These are phyloP conservation scores for Suillus occidentalis DNA, from an alignment of 768 basidiomycete genomes.

Conservation along the genomic window DNA sequence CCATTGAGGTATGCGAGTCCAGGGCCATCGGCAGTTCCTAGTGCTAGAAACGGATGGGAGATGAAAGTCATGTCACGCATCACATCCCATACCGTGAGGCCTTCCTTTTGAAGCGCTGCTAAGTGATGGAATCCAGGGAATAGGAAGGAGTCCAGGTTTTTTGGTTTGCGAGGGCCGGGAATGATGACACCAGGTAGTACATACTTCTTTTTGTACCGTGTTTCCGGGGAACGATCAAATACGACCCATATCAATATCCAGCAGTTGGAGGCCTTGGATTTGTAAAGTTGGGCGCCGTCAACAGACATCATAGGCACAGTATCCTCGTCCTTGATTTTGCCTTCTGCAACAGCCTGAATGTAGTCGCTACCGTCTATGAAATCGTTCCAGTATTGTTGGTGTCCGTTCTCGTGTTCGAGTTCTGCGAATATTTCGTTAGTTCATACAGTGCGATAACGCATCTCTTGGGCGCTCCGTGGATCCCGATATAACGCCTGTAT, in stretches of 20 bases:
- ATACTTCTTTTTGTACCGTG: no score
- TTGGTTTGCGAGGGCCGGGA: slow-evolving; percentile 35
- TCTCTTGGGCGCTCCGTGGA: no score
- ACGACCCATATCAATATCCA: slow-evolving; percentile 27
- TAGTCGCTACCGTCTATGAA: no score
- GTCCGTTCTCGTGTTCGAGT: no score
- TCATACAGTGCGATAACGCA: no score
- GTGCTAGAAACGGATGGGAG: slow-evolving; percentile 24
- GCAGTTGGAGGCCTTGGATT: slow-evolving; percentile 32
- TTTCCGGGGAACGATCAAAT: no score
- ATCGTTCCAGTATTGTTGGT: no score
- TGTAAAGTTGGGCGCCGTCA: slow-evolving; percentile 37
- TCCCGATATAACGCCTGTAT: no score
- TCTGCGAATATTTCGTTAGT: no score
- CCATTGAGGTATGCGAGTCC: slow-evolving; percentile 22
- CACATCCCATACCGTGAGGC: slow-evolving; percentile 35
- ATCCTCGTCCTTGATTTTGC: slow-evolving; percentile 15
- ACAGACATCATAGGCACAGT: slow-evolving; percentile 35
- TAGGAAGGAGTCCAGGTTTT: slow-evolving; percentile 34
- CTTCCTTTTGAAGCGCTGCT: slow-evolving; percentile 30
- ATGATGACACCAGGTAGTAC: slow-evolving; percentile 16
- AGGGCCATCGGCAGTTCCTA: slow-evolving; percentile 33
- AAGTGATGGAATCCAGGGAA: slow-evolving; percentile 37
- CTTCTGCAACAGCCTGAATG: no score
- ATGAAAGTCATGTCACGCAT: background rate